Percentiles rank a stretch among this genome's conserved stretches.
Evolutionary conservation across 495 filamentous ascomycete species (phyloP).

Genomic region (Neurospora sp.): DNA sequence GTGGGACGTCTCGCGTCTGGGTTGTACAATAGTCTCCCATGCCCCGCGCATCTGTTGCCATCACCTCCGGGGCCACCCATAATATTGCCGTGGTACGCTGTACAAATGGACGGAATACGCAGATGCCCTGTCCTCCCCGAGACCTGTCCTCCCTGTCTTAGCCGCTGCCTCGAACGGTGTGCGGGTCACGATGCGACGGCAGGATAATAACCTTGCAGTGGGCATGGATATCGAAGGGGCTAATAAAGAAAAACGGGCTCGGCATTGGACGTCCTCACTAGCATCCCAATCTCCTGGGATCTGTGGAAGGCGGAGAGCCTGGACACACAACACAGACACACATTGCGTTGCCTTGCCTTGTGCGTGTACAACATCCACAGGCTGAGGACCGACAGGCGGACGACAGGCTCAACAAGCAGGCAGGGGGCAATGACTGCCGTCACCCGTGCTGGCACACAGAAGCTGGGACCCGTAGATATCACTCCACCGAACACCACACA

Average conservation of each 20-base stretch:
- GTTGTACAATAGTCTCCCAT: not conserved
- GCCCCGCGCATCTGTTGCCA: not conserved
- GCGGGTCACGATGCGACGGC: not conserved
- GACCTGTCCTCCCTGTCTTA: not conserved
- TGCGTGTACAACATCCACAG: not conserved
- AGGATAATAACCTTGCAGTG: conserved; percentile 8
- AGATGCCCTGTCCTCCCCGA: not conserved
- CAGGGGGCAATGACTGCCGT: not conserved
- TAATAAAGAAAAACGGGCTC: conserved; percentile 20
- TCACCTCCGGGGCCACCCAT: not conserved
- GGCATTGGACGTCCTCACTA: conserved; percentile 21
- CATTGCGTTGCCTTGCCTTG: not conserved
- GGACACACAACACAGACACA: not conserved
- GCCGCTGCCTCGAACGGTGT: not conserved
- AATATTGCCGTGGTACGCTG: not conserved
- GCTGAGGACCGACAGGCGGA: conserved; percentile 1
- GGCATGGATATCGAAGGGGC: conserved; percentile 13
- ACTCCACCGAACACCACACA: not conserved
- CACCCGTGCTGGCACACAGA: not conserved
- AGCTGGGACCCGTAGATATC: not conserved
- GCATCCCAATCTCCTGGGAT: conserved; percentile 29
- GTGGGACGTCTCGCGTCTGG: not conserved
- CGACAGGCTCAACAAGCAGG: not conserved
- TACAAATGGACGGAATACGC: not conserved
- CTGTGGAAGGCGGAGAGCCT: conserved; percentile 4